A percentile compares a stretch with the other conserved stretches of the same genome.
Evolutionary conservation across 768 basidiomycete species (phyloP).

Genomic region (Pleurotus cornucopiae): DNA sequence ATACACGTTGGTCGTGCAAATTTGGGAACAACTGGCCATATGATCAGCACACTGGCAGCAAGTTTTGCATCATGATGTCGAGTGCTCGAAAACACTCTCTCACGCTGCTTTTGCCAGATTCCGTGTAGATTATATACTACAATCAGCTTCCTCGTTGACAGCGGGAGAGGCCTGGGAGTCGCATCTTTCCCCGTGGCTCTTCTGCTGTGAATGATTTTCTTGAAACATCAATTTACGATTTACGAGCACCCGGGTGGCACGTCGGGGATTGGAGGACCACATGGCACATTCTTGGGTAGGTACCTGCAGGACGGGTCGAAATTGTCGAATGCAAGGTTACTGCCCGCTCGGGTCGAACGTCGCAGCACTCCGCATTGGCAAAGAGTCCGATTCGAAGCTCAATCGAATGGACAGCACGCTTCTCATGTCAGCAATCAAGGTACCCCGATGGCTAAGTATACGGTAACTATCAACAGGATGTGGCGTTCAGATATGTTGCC

Average conservation of each 20-base stretch:
- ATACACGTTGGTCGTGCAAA: too few relatives aligned
- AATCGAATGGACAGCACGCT: not conserved
- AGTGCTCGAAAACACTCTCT: too few relatives aligned
- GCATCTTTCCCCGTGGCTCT: not conserved
- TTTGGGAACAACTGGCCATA: too few relatives aligned
- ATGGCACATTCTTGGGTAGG: not conserved
- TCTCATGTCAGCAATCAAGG: not conserved
- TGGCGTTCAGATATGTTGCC: not conserved
- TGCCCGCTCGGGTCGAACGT: not conserved
- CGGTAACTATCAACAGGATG: not conserved
- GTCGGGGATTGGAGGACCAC: not conserved
- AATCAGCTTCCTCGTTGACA: not conserved
- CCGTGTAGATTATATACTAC: too few relatives aligned
- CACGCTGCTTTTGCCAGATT: too few relatives aligned
- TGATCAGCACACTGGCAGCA: too few relatives aligned
- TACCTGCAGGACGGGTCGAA: not conserved
- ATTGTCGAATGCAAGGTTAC: not conserved
- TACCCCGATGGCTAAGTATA: not conserved
- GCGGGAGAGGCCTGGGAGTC: not conserved
- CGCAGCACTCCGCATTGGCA: not conserved
- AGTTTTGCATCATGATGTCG: too few relatives aligned
- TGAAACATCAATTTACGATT: not conserved
- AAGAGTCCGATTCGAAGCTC: not conserved
- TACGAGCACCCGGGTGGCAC: not conserved
- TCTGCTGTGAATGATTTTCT: not conserved